phyloP scores from a whole-genome alignment of 345 rosid genomes.

The Psidium guajava region DNA sequence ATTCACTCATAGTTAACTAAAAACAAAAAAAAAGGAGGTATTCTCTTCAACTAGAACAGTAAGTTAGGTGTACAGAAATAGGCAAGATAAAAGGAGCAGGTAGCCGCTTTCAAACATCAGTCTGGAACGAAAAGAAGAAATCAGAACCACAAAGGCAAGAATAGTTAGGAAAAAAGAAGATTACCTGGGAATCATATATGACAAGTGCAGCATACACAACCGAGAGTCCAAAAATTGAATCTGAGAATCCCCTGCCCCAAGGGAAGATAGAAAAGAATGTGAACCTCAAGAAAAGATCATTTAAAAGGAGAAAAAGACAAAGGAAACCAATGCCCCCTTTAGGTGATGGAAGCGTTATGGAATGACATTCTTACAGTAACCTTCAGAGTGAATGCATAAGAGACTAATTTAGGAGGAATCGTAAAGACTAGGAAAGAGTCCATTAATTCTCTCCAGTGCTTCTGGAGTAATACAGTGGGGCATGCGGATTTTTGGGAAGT shows the following conservation, averaged over 20 bases:
- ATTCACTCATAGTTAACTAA: not conserved
- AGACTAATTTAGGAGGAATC: not conserved
- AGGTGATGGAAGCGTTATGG: no score
- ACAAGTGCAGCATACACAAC: conserved; percentile 74
- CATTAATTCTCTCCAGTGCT: not conserved
- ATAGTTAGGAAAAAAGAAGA: not conserved
- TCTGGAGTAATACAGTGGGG: not conserved
- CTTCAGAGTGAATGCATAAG: not conserved
- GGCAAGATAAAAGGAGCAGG: not conserved
- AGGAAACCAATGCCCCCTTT: no score
- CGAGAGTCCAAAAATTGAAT: conserved; percentile 64
- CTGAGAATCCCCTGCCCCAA: conserved; percentile 66
- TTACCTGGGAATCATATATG: conserved; percentile 92
- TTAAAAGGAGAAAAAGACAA: no score
- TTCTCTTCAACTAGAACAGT: not conserved
- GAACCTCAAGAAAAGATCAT: not conserved
- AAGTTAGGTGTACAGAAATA: not conserved
- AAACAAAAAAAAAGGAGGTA: no score
- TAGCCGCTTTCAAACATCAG: not conserved
- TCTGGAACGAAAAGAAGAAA: not conserved
- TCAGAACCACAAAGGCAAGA: not conserved
- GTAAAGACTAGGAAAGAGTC: not conserved
- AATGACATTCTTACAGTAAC: no score
- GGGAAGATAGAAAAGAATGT: not conserved
- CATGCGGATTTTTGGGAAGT: not conserved